These are phyloP conservation scores for Hypoxylon sp. DNA, from an alignment of 2,329 filamentous ascomycete species.

Conservation along the genomic window DNA sequence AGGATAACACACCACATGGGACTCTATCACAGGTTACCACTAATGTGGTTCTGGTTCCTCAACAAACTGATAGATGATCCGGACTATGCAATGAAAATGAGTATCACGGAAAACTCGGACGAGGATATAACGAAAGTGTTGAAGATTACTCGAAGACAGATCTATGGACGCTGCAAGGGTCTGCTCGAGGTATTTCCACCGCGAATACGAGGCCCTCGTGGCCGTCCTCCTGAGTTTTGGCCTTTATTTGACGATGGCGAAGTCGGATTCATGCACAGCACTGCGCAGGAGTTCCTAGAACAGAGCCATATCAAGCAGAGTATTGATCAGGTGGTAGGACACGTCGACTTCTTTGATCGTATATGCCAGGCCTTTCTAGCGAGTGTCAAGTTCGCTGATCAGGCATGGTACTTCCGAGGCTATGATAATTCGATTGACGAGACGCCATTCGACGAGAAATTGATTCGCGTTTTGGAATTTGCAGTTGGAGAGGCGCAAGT, in stretches of 20 bases:
- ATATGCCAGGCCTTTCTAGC: slow-evolving; percentile 29
- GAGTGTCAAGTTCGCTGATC: slow-evolving; percentile 17
- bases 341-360: slow-evolving; percentile 27
- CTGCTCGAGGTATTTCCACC: slow-evolving; percentile 22
- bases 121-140: not conserved
- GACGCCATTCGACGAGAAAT: slow-evolving; percentile 7
- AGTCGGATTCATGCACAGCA: slow-evolving; percentile 39
- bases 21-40: not conserved
- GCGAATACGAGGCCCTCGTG: not conserved
- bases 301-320: slow-evolving; percentile 11
- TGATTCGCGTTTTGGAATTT: not conserved
- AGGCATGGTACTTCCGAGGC: slow-evolving; percentile 1
- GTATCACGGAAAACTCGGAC: not conserved
- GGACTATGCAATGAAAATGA: slow-evolving; percentile 12
- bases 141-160: slow-evolving; percentile 23
- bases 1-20: slow-evolving; percentile 11
- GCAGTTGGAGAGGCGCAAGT: not conserved
- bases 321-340: slow-evolving; percentile 17
- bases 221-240: not conserved
- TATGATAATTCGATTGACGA: not conserved
- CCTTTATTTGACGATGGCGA: slow-evolving; percentile 11
- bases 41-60: slow-evolving; percentile 28
- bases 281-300: slow-evolving; percentile 30
- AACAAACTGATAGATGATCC: slow-evolving; percentile 21
- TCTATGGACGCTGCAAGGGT: slow-evolving; percentile 39